Conservation (phyloP, 1,284 basidiomycete species). For the Gastroboletus turbinatus region DNA sequence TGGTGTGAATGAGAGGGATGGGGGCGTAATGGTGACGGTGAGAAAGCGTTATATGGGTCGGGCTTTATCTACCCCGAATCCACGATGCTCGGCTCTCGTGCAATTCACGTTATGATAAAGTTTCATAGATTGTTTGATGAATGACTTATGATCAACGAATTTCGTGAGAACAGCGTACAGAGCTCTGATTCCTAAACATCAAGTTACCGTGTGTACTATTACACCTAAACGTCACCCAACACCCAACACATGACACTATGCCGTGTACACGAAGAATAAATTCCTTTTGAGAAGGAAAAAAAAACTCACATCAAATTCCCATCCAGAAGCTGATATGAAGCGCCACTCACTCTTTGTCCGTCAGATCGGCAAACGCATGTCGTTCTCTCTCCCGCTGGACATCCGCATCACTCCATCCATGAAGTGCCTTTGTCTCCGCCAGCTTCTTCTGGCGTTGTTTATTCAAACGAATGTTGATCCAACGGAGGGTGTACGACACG, state of each 20-base stretch:
- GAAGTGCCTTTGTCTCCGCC: constrained; percentile 20
- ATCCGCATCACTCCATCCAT: constrained; percentile 35
- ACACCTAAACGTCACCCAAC: background rate
- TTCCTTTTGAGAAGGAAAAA: constrained; percentile 12
- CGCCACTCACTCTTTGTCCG: constrained; percentile 33
- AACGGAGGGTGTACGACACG: constrained; percentile 18
- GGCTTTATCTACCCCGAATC: constrained; percentile 18
- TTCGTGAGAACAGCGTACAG: constrained; percentile 4
- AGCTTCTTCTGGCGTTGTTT: constrained; percentile 19
- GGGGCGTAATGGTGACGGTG: constrained; percentile 8
- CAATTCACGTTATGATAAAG: constrained; percentile 17
- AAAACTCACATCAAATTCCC: constrained; percentile 2
- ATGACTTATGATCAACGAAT: background rate
- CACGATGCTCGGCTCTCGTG: background rate
- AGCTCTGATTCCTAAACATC: constrained; percentile 2
- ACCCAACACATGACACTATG: constrained; percentile 8
- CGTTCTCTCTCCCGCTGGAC: constrained; percentile 33
- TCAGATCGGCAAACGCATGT: constrained; percentile 38
- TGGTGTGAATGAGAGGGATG: background rate
- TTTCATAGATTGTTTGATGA: constrained; percentile 8
- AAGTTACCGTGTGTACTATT: background rate
- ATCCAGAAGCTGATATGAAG: background rate
- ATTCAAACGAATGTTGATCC: constrained; percentile 28
- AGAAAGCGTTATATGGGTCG: constrained; percentile 9
- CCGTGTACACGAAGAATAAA: constrained; percentile 27